Conservation (phyloP, 495 filamentous ascomycete species). For the Hypoxylon crocopeplum region DNA sequence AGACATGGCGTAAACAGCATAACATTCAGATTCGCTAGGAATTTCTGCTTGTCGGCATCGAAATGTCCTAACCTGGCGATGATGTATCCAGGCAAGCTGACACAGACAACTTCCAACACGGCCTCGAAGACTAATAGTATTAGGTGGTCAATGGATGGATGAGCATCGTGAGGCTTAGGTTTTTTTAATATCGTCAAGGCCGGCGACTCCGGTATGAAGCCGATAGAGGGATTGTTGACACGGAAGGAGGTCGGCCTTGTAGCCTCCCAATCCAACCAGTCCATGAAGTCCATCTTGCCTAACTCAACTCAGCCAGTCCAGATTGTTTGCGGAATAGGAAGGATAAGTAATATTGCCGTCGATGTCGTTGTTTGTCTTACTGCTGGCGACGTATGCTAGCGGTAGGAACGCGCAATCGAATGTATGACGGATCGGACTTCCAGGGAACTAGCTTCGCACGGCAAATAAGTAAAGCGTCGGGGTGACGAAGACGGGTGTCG, state of each 20-base stretch:
- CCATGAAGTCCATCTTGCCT: too few relatives aligned
- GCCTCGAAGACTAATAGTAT: conserved; percentile 93
- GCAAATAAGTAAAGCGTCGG: not conserved
- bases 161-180: conserved; percentile 51
- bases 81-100: conserved; percentile 93
- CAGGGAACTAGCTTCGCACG: conserved; percentile 10
- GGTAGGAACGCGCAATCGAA: conserved; percentile 2
- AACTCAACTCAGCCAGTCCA: not conserved
- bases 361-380: not conserved
- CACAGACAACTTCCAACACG: conserved; percentile 94
- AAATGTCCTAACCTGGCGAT: conserved; percentile 89
- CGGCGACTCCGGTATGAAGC: conserved; percentile 42
- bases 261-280: conserved; percentile 48
- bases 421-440: not conserved
- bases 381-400: not conserved
- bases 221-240: conserved; percentile 53
- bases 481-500: not conserved
- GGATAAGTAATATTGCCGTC: not conserved
- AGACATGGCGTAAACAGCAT: conserved; percentile 94
- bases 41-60: conserved; percentile 92
- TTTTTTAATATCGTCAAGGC: conserved; percentile 36
- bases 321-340: not conserved
- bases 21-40: conserved; percentile 93
- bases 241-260: conserved; percentile 72
- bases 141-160: conserved; percentile 73